Evolutionary conservation across 2,329 filamentous ascomycete species (phyloP), one percentile per base, ranked within the genome.

Genomic region (Immersiporthe knoxdaviesiana): DNA sequence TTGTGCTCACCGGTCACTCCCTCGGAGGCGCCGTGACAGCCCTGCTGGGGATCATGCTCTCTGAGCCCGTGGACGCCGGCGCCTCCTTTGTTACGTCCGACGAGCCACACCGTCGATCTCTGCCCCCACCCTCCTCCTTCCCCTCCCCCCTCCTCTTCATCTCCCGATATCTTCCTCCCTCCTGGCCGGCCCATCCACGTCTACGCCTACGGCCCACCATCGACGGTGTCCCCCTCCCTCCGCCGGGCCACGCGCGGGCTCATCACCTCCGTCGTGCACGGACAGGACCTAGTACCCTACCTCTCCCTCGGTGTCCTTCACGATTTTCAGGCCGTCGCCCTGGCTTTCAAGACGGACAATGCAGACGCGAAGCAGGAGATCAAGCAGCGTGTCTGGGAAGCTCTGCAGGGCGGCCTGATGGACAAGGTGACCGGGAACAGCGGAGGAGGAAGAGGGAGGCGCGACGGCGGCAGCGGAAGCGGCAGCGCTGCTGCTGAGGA

Each of bases 141-240:
- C 21, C 73, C 27, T 61, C 66, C 35, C 35, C 68, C 27, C 74
- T 72, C n/a, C 66, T 69, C 50, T 67, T 68, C 41, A 44, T 69
- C 68, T 39, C 65, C 47, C 78, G 54, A 47, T 18, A 78, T 88
- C 41, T 84, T 82, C 24, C 83, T 94, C 0, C 92, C 92, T 0
- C 74, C 89, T 0, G 88, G 89, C 21, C 86, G 92, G 0, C 89
- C 90, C 3, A 91, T 94, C 27, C 92, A 94, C 74, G 92, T 93
- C 16, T 94, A 92, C 76, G 90, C 92, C 8, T 94, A 93, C 76
- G 92, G 92, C 0, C 89, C 91, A 1, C 91, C 91, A 0, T 87
- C 90, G 0, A 91, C 90, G 18, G 88, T 94, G 85, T 92, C 90
- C 0, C 84, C 90, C 0, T 87, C 89, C 2, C 84, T 94, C 10